Base-by-base conservation (phyloP, 495 filamentous ascomycete species). In the Aspergillus taichungensis region DNA sequence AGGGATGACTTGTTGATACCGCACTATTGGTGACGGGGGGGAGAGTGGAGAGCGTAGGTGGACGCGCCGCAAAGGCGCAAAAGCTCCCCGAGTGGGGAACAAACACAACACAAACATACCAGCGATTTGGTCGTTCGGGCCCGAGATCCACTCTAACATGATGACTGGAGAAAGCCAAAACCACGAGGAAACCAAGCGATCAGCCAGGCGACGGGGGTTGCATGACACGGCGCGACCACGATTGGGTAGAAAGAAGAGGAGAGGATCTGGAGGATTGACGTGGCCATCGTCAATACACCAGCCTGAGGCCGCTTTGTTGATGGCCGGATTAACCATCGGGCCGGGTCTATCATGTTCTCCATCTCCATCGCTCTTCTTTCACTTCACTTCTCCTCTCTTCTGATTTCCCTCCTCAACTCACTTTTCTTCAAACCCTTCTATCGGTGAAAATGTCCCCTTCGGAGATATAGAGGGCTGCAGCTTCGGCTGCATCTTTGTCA, bases 401-500 rank as follows among this genome's bases (percentile, higher is more conserved):
- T 30, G 30, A 41, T 27, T 41, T 24, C 42, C 35, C 29, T 38
- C 45, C 30, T 41, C 24, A 33, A 32, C n/a, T n/a, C n/a, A n/a
- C n/a, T n/a, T n/a, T n/a, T n/a, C n/a, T n/a, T n/a, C n/a, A n/a
- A n/a, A n/a, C n/a, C n/a, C n/a, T n/a, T n/a, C n/a, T n/a, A n/a
- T n/a, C n/a, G n/a, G n/a, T 40, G 10, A 40, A 55, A 35, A 60
- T 62, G 56, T 56, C 14, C 53, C 41, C 40, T 42, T 40, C 40
- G 35, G 59, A 60, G 51, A 27, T 53, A 46, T 65, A 65, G 62
- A 65, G 62, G 61, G 60, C 57, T 66, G 60, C 62, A 59, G 62
- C 62, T 61, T 61, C 60, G 59, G 62, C 62, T 66, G 60, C 57
- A 60, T 58, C 59, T 66, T 61, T 66, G 60, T 66, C 62, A 60